A percentile compares a stretch with the other conserved stretches of the same genome.
Evolutionary conservation across 164 flowering plant species (phyloP).

Genomic region (Cinnamomum chago): DNA sequence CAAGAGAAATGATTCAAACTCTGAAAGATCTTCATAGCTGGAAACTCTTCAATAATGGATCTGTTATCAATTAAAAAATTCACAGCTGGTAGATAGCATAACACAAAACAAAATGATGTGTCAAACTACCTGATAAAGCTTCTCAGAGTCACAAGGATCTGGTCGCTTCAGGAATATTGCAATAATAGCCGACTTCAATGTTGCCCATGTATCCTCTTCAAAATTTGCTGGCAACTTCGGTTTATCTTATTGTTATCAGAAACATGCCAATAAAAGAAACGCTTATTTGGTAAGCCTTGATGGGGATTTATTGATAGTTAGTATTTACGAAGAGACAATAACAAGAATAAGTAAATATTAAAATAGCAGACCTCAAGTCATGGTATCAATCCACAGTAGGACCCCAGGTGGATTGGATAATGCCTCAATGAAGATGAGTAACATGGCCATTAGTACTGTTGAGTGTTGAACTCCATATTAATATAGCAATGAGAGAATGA

Average conservation of each 20-base stretch:
- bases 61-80: background rate
- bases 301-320: background rate
- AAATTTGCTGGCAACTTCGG: conserved; percentile 83
- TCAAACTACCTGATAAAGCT: conserved; percentile 73
- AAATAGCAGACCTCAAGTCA: too few relatives aligned
- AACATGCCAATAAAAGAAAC: background rate
- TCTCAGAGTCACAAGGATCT: conserved; percentile 77
- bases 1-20: conserved; percentile 5
- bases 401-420: too few relatives aligned
- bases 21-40: background rate
- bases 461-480: background rate
- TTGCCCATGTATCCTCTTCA: conserved; percentile 94
- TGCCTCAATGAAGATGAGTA: too few relatives aligned
- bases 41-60: background rate
- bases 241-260: conserved; percentile 49
- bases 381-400: too few relatives aligned
- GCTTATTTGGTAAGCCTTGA: background rate
- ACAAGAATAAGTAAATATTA: too few relatives aligned
- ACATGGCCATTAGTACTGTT: background rate
- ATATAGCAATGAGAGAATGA: background rate
- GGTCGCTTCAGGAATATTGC: conserved; percentile 92
- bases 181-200: conserved; percentile 79
- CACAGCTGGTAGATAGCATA: background rate
- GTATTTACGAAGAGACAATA: background rate
- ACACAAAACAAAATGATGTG: background rate